Evolutionary conservation across 1,284 basidiomycete genomes (phyloP).

Genomic region (Rhodotorula sp.): DNA sequence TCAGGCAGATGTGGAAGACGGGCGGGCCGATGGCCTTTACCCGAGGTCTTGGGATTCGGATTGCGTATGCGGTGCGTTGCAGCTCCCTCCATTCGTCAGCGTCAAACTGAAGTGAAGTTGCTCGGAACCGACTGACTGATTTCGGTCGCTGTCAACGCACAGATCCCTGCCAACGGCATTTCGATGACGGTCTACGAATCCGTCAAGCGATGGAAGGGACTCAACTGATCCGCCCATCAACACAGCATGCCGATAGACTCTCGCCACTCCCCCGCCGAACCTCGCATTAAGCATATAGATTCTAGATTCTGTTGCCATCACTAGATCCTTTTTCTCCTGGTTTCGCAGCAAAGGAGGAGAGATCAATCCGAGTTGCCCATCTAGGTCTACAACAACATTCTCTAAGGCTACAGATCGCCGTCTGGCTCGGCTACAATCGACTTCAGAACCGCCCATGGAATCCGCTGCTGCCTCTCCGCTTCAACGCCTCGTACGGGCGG

Average conservation of each 20-base stretch:
- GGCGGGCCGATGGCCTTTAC: constrained; percentile 39
- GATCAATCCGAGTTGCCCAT: too few species aligned
- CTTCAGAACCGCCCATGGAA: background rate
- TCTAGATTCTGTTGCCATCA: background rate
- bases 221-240: constrained; percentile 8
- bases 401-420: too few species aligned
- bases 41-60: constrained; percentile 38
- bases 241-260: background rate
- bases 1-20: constrained; percentile 32
- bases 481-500: background rate
- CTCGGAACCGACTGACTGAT: too few species aligned
- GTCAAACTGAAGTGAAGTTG: too few species aligned
- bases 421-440: too few species aligned
- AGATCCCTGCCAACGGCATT: constrained; percentile 43
- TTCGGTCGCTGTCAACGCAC: too few species aligned
- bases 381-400: background rate
- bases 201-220: constrained; percentile 37
- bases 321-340: background rate
- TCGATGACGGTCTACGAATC: constrained; percentile 42
- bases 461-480: background rate
- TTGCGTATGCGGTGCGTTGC: constrained; percentile 40
- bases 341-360: too few species aligned
- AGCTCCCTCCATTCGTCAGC: background rate
- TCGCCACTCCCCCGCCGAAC: background rate
- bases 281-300: constrained; percentile 1